These are phyloP conservation scores for Rubia balearica DNA, from an alignment of 305 asterid species.

Conservation along the genomic window DNA sequence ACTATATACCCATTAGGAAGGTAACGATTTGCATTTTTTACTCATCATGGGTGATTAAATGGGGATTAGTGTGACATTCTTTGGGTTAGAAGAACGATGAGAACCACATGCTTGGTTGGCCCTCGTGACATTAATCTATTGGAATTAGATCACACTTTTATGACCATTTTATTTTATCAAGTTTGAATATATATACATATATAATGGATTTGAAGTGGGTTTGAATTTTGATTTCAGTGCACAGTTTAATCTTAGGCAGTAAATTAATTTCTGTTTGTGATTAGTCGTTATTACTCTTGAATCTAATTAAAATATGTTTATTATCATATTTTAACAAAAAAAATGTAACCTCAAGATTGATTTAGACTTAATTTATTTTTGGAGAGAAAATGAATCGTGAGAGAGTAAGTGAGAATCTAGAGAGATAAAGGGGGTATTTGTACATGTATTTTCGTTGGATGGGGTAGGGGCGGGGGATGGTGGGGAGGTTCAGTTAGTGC, in stretches of 20 bases:
- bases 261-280: too few species aligned
- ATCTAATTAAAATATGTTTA: too few species aligned
- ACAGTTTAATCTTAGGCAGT: too few species aligned
- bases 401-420: conserved; percentile 24
- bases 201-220: too few species aligned
- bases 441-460: background rate
- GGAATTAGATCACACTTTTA: too few species aligned
- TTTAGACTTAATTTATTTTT: conserved; percentile 16
- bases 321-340: too few species aligned
- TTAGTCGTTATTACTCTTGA: too few species aligned
- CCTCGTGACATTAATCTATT: background rate
- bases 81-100: background rate
- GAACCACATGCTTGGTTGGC: background rate
- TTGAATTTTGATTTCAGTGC: too few species aligned
- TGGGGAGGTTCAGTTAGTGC: background rate
- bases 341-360: conserved; percentile 4
- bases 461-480: background rate
- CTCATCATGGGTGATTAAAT: background rate
- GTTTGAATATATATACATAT: too few species aligned
- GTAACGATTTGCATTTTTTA: background rate
- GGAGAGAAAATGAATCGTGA: conserved; percentile 16
- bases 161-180: too few species aligned
- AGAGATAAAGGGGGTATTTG: background rate
- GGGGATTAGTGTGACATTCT: background rate
- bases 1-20: background rate